phyloP scores from a whole-genome alignment of 1,139 yeast species.

The Hyphopichia pseudoburtonii region DNA sequence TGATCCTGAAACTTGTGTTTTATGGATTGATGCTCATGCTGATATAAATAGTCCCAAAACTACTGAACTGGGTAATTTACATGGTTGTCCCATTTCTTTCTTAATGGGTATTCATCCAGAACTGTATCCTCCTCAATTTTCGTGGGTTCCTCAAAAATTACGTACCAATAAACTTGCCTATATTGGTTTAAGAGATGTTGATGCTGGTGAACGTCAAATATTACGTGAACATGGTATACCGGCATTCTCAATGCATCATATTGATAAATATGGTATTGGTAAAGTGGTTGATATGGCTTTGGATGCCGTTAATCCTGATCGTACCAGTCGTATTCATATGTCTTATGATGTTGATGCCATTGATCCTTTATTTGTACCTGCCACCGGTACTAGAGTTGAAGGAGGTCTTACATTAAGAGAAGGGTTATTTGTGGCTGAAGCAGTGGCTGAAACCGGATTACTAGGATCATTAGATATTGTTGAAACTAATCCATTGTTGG shows the following conservation, averaged over 20 bases:
- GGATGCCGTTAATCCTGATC: slow-evolving; percentile 71
- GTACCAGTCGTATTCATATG: slow-evolving; percentile 77
- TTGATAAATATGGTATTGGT: slow-evolving; percentile 91
- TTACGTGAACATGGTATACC: slow-evolving; percentile 70
- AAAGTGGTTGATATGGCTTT: slow-evolving; percentile 92
- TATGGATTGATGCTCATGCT: slow-evolving; percentile 99
- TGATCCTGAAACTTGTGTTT: slow-evolving; percentile 82
- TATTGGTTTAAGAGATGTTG: slow-evolving; percentile 94
- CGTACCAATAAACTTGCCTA: slow-evolving; percentile 77
- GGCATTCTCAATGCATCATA: slow-evolving; percentile 94
- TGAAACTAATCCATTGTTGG: slow-evolving; percentile 89
- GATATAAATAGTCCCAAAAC: slow-evolving; percentile 91
- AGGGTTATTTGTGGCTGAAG: slow-evolving; percentile 90
- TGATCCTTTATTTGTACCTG: slow-evolving; percentile 92
- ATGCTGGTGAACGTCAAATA: slow-evolving; percentile 76
- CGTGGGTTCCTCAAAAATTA: slow-evolving; percentile 79
- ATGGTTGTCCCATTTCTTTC: slow-evolving; percentile 95
- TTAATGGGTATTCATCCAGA: slow-evolving; percentile 73
- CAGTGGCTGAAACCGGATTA: slow-evolving; percentile 84
- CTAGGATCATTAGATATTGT: slow-evolving; percentile 88
- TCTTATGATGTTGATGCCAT: slow-evolving; percentile 97
- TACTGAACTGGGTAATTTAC: slow-evolving; percentile 87
- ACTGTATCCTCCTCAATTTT: slow-evolving; percentile 63
- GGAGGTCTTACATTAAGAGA: slow-evolving; percentile 95
- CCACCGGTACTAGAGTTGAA: slow-evolving; percentile 97